Base-by-base conservation (phyloP, 2,329 filamentous ascomycete species). In the Pestalotiopsis sp. region DNA sequence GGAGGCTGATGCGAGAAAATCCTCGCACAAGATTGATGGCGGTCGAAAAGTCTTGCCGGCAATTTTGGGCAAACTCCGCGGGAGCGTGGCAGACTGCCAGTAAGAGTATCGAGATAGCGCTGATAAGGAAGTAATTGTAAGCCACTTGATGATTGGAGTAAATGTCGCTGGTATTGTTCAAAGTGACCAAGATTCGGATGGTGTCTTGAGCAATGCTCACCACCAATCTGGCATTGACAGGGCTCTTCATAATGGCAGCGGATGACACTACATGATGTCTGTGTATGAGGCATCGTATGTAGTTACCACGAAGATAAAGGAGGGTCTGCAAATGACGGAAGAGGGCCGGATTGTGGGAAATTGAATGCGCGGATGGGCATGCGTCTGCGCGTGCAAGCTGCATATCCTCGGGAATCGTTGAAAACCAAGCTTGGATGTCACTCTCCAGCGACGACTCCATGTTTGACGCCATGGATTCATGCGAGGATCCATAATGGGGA, bases 391-490 rank as follows among this genome's bases (percentile, higher is more conserved):
- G 25, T 17, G 41, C 27, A n/a, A 59, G 52, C 17, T 60, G 52
- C 7, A 61, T 20, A 36, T 41, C 56, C 1, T 59, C 57, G 4
- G 64, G 64, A 17, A 66, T 66, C n/a, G 25, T 59, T 39, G 64
- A 60, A 0, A 66, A 59, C 64, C 64, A 66, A 13, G 5, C 31
- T 27, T 66, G 52, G n/a, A 61, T 66, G 11, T 41, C 36, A 23
- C 23, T 59, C 7, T 66, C 64, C 31, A 66, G 36, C 11, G 17
- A 25, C 6, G 36, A 38, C n/a, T 49, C 64, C 25, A 12, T 45
- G 52, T 39, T 23, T 31, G 80, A 76, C 0, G 79, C 79, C 2
- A 80, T 82, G 60, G 73, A 68, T 64, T 80, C 68, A 41, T 78
- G 7, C 72, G 78, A 3, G 23, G 52, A 66, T 2, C 57, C 64